Base-by-base conservation (phyloP, 2,329 filamentous ascomycete genomes). In the Sphaerulina musiva region DNA sequence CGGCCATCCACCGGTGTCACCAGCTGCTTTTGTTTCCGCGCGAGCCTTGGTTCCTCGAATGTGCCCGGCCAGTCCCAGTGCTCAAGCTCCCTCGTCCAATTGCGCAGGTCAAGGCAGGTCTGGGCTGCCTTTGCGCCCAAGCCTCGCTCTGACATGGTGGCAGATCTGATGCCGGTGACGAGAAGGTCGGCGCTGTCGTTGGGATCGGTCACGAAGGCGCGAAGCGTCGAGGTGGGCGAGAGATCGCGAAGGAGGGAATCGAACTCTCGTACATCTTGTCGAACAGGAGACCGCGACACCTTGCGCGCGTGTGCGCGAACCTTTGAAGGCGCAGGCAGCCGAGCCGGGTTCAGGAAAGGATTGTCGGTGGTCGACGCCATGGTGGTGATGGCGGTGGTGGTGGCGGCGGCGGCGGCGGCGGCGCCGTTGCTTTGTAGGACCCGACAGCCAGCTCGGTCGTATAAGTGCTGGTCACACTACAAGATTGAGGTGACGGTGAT, bases 81-180 rank as follows among this genome's bases (percentile, higher is more conserved):
- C 54, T 78, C 74, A 39, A 93, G 75, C 73, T 93, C 88, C n/a
- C 81, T 75, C 26, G 87, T 76, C 87, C 88, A 93, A 65, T 81
- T 78, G 69, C 85, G 79, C 58, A 93, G 81, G 59, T 80, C 83
- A 63, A 85, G 81, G 10, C 86, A 86, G 12, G 86, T 84, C 57
- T 83, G 70, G 41, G 87, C 87, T 42, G 86, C 84, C 58, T 82
- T 80, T 64, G 85, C 76, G 41, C 84, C 86, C 69, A 92, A 83
- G 12, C 85, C 83, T 63, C 85, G 81, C 70, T 92, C 86, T 23
- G 80, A 73, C 3, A 77, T 72, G 1, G 84, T 83, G 12, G 85
- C 81, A 12, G 74, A 75, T 56, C 83, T 79, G 55, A 89, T 78
- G 66, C 83, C 86, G 45, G 71, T 61, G 34, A 71, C 68, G 40